Base-by-base conservation (phyloP, 2,329 filamentous ascomycete genomes). In the Dendryphion nanum region DNA sequence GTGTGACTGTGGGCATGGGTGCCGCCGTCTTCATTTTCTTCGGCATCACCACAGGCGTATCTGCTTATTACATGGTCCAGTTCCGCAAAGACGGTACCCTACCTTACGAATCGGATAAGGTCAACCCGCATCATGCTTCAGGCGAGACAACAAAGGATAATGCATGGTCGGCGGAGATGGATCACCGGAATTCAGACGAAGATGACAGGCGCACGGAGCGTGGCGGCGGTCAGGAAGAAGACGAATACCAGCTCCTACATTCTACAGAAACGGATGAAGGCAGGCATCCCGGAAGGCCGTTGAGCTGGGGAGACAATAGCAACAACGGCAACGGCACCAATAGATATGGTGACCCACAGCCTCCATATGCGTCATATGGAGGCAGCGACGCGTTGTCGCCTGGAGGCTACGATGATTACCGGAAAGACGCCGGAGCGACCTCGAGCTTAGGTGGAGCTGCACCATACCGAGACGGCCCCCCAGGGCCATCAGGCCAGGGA, bases 1-100 rank as follows among this genome's bases (percentile, higher is more conserved):
- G 75, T 36, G 76, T 73, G 3, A 73, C 73, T 3, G 73, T 76
- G 14, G 75, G 78, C 10, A 66, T 82, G 20, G 78, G 75, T 5
- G 73, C 78, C 19, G 63, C 81, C 18, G 68, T 82, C 41, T 81
- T 75, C 47, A 48, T 82, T 21, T 68, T 79, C 40, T 82, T 82
- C 58, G 52, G 66, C 30, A 50, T 69, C 15, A 81, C 79, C 1
- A 64, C 70, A 38, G 71, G 62, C 45, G 69, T 82, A 45, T 78
- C 76, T 20, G 65, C 76, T 52, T 72, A 75, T 53, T 77, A 74
- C 44, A 67, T 79, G 40, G 65, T 72, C 57, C 71, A 78, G 51
- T 80, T 76, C 67, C 74, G 76, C 45, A 72, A 73, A 46, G 77
- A 76, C 32, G 78, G 78, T 42, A 71, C 72, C 33, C 68, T 79